Evolutionary conservation across 257 asterid genomes (phyloP), one percentile per base, ranked within the genome.

Genomic region (Craterostigma plantagineum): DNA sequence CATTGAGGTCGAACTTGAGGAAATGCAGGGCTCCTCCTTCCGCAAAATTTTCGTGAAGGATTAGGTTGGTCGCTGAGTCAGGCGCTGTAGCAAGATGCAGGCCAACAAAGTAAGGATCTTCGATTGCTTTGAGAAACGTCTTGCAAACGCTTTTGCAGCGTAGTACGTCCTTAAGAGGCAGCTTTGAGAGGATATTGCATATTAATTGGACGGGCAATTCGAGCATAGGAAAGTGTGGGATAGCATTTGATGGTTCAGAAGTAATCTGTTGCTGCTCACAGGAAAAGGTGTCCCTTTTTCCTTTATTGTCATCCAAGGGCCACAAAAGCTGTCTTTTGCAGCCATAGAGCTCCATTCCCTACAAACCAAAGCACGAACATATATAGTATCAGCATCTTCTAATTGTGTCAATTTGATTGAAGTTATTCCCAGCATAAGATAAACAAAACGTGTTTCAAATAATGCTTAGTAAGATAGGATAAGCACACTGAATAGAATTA

Each of bases 111-210:
- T 69, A 73, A 37, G 77, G 72, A 63, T 73, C 72, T 45, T 55
- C 54, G 43, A 69, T 59, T n/a, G 63, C 63, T 10, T 55, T 39
- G 23, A 63, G 66, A 39, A 66, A 57, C 38, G 15, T 49, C 50
- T 51, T 69, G 62, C 75, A 69, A 42, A 63, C 55, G 27, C 48
- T 33, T 63, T 45, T 66, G 38, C 65, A 60, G 3, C 43, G 58
- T 34, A 58, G 33, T 57, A 73, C 65, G 46, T 48, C 55, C 63
- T 34, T 50, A 43, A 69, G 43, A 0, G 77, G 68, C 42, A 73
- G 82, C 64, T 77, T 60, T 8, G 82, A 66, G 16, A 73, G 62
- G 34, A 73, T 58, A 14, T 69, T 71, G 48, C 52, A 53, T 43
- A 69, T 15, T 49, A 73, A 16, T 42, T 64, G 66, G 38, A 39